Conservation (phyloP, 441 rosid genomes). For the Bocquillonia castaneifolia region DNA sequence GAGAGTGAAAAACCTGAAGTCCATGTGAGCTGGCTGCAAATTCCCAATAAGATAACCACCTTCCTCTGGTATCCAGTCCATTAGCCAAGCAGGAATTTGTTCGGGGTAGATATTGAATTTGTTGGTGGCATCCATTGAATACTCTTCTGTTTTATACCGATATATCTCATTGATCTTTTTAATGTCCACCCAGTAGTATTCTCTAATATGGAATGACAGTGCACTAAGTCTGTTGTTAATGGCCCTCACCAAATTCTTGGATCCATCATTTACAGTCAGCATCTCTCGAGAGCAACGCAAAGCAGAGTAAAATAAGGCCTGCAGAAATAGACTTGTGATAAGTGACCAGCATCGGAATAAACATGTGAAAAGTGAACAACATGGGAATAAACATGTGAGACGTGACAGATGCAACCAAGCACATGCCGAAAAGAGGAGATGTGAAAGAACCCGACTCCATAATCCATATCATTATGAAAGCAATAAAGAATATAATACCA, state of each 20-base stretch:
- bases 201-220: slow-evolving; percentile 83
- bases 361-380: not conserved
- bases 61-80: slow-evolving; percentile 90
- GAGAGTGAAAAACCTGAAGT: slow-evolving; percentile 87
- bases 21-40: slow-evolving; percentile 98
- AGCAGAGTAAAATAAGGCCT: slow-evolving; percentile 88
- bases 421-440: not conserved
- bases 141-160: slow-evolving; percentile 90
- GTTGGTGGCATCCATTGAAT: slow-evolving; percentile 78
- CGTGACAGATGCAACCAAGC: not conserved
- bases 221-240: slow-evolving; percentile 87
- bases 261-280: slow-evolving; percentile 64
- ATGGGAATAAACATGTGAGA: not conserved
- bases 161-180: slow-evolving; percentile 84
- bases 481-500: not conserved
- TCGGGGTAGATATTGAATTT: slow-evolving; percentile 96
- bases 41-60: slow-evolving; percentile 81
- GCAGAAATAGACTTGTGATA: slow-evolving; percentile 16
- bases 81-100: slow-evolving; percentile 83
- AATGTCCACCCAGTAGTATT: slow-evolving; percentile 90
- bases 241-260: slow-evolving; percentile 68
- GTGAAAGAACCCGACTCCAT: not conserved
- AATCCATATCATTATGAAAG: not conserved
- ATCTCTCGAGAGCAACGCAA: slow-evolving; percentile 79
- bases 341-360: slow-evolving; percentile 4